Conservation (phyloP, 176 grass and related monocot species). For the Saccharum officinarum region DNA sequence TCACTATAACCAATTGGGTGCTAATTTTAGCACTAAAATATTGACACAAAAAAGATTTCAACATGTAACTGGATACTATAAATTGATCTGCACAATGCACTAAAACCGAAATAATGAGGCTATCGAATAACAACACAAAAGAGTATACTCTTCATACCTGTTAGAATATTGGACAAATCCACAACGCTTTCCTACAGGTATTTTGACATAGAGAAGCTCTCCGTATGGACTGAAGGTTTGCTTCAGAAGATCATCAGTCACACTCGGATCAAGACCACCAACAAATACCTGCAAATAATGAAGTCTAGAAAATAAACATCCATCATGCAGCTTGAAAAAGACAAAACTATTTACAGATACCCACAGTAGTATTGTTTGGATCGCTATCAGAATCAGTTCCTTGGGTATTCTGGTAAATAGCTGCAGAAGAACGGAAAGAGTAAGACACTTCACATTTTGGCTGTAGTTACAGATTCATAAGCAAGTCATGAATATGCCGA, state of each 20-base stretch:
- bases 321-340: not conserved
- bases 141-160: constrained; percentile 26
- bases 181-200: constrained; percentile 56
- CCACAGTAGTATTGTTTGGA: constrained; percentile 59
- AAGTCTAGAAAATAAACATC: not conserved
- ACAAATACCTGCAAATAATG: constrained; percentile 61
- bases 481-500: not conserved
- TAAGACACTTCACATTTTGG: not conserved
- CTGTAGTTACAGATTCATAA: not conserved
- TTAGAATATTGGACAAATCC: constrained; percentile 66
- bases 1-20: not conserved
- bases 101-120: not conserved
- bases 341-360: constrained; percentile 21
- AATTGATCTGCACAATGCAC: not conserved
- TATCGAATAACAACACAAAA: constrained; percentile 6
- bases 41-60: not conserved
- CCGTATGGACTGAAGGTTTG: constrained; percentile 60
- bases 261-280: constrained; percentile 56
- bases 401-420: constrained; percentile 40
- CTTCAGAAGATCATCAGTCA: constrained; percentile 51
- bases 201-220: constrained; percentile 56
- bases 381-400: constrained; percentile 50
- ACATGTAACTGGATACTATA: not conserved
- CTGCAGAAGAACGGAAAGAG: constrained; percentile 36
- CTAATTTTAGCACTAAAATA: not conserved